Evolutionary conservation across 305 asterid species (phyloP).

Genomic region (Ajuga reptans): DNA sequence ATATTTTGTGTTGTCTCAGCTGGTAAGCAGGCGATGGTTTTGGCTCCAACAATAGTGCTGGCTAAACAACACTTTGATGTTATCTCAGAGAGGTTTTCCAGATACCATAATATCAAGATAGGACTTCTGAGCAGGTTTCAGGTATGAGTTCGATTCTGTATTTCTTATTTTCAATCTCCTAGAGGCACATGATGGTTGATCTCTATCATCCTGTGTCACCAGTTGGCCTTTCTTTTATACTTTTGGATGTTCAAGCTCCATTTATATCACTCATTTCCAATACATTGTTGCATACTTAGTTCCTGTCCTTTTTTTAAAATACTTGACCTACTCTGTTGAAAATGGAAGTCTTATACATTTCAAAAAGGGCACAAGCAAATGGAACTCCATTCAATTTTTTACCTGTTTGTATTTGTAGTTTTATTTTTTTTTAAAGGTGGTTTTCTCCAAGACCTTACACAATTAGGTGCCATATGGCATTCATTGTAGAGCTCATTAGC

Average conservation of each 20-base stretch:
- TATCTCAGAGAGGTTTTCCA: conserved; percentile 72
- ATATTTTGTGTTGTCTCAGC: conserved; percentile 83
- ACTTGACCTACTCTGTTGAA: background rate
- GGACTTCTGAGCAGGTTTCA: conserved; percentile 96
- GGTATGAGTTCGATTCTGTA: conserved; percentile 36
- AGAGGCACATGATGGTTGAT: conserved; percentile 10
- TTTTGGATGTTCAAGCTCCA: conserved; percentile 6
- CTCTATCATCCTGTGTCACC: background rate
- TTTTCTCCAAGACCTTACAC: background rate
- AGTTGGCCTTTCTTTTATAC: conserved; percentile 6
- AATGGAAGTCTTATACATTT: background rate
- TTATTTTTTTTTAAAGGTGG: background rate
- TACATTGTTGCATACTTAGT: background rate
- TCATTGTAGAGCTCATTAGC: background rate
- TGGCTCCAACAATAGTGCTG: conserved; percentile 88
- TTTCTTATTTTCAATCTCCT: conserved; percentile 9
- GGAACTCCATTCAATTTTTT: background rate
- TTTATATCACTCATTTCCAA: background rate
- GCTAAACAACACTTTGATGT: conserved; percentile 94
- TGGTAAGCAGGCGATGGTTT: conserved; percentile 90
- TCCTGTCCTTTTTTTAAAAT: background rate
- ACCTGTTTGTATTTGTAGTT: background rate
- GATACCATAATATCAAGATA: conserved; percentile 49
- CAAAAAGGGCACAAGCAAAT: background rate
- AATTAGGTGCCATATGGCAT: background rate